Evolutionary conservation across 208 protist genomes (phyloP), one percentile per base, ranked within the genome.

Genomic region (Trypanosoma grayi): DNA sequence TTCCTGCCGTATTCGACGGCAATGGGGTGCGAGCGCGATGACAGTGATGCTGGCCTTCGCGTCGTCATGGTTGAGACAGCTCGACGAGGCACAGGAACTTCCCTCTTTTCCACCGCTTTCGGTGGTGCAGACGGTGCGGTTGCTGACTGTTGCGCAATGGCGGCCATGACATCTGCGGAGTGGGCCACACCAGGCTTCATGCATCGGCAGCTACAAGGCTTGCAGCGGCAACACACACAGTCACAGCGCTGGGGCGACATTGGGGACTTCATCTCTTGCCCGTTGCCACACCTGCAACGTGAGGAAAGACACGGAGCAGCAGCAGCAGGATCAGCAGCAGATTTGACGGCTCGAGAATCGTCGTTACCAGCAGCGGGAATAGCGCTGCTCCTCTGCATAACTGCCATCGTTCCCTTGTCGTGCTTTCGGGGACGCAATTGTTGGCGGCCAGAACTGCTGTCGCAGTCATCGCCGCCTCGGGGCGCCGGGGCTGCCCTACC

Each of bases 1-100:
- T 89, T 92, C 13, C 74, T 72, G 9, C 88, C 88, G 41, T 80
- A 79, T 30, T 64, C 41, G 6, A 76, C 69, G 18, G 56, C 48
- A 61, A 18, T 31, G 11, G 58, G 59, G 1, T 33, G 57, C 44
- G 53, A 40, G 27, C 20, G 9, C 9, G 40, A 37, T 22, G 34
- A 16, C 18, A 11, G 46, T 53, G 59, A 30, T 8, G 51, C 55
- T 2, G 48, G n/a, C 1, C n/a, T 31, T 13, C 14, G 14, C n/a
- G 1, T 3, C 30, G 1, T n/a, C 47, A 10, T 22, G 4, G 27
- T n/a, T n/a, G n/a, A n/a, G n/a, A n/a, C n/a, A 14, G 27, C n/a
- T 13, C 48, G 30, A 24, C 7, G 6, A 13, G 45, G 39, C 14
- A 16, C 44, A 14, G 40, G 41, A 5, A 41, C 20, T 45, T 27